A percentile compares a stretch with the other conserved stretches of the same genome.
Conservation (phyloP, 371 early-diverging fungal species). For the Mortierella sp. region DNA sequence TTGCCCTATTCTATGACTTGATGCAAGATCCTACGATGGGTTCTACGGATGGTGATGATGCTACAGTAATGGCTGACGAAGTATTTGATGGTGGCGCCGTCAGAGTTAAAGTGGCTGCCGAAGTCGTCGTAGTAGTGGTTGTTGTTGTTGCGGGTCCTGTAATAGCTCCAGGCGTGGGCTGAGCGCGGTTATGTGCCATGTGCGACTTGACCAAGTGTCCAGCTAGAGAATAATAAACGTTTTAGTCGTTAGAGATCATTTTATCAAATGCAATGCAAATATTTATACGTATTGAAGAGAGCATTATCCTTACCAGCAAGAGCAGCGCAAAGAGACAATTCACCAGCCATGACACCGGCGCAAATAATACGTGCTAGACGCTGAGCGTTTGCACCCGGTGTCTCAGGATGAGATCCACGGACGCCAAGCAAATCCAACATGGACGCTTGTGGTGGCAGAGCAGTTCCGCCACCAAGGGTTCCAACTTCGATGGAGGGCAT, state of each 20-base stretch:
- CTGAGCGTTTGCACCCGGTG: conserved; percentile 92
- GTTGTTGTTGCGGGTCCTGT: conserved; percentile 21
- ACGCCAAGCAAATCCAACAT: conserved; percentile 93
- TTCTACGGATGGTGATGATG: conserved; percentile 22
- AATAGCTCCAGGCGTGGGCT: conserved; percentile 44
- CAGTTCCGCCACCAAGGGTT: conserved; percentile 96
- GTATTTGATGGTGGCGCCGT: conserved; percentile 22
- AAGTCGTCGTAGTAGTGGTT: conserved; percentile 5
- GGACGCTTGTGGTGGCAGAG: conserved; percentile 88
- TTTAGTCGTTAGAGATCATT: neutral
- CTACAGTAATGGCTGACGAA: conserved; percentile 11
- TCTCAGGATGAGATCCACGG: conserved; percentile 83
- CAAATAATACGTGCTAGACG: conserved; percentile 90
- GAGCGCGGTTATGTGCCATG: conserved; percentile 85
- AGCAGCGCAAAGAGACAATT: conserved; percentile 90
- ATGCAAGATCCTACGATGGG: conserved; percentile 40
- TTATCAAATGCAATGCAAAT: neutral
- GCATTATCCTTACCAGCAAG: conserved; percentile 62
- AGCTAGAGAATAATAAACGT: conserved; percentile 53
- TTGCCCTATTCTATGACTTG: conserved; percentile 27
- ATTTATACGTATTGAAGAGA: neutral
- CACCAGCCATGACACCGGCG: conserved; percentile 97
- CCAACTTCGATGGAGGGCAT: conserved; percentile 98
- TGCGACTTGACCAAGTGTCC: conserved; percentile 89
- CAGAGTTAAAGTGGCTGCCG: neutral